Percentiles rank a stretch among this genome's conserved stretches.
These are phyloP conservation scores for Infundibulicybe gibba DNA, from an alignment of 768 basidiomycete genomes.

Conservation along the genomic window DNA sequence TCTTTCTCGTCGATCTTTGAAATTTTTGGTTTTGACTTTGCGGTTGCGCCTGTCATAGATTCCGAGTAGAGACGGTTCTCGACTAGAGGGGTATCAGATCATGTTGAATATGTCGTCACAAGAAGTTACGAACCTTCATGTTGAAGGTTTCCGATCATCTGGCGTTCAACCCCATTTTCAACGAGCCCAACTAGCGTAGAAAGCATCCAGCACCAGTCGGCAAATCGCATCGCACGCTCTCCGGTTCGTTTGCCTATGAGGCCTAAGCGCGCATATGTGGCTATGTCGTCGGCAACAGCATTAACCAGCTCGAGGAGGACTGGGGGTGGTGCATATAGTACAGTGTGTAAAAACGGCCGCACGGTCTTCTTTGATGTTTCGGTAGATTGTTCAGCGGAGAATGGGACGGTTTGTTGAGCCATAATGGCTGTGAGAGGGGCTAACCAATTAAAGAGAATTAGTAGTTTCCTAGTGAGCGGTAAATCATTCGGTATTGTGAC, in stretches of 20 bases:
- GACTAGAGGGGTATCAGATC: conserved; percentile 35
- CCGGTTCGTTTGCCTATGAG: conserved; percentile 63
- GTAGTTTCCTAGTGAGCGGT: conserved; percentile 68
- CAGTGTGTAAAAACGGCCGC: conserved; percentile 67
- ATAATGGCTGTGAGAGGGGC: conserved; percentile 67
- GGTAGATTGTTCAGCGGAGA: conserved; percentile 40
- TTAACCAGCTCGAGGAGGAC: conserved; percentile 76
- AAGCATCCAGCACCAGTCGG: conserved; percentile 87
- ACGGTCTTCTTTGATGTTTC: conserved; percentile 32
- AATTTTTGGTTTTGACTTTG: conserved; percentile 60
- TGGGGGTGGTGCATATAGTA: conserved; percentile 80
- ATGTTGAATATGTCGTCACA: conserved; percentile 1
- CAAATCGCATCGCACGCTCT: conserved; percentile 66
- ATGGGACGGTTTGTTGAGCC: conserved; percentile 67
- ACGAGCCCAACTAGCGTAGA: conserved; percentile 78
- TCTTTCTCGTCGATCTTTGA: conserved; percentile 69
- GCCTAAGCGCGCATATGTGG: conserved; percentile 70
- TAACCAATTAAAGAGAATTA: conserved; percentile 85
- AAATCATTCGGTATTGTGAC: conserved; percentile 37
- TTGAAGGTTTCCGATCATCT: conserved; percentile 61
- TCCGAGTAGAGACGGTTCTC: conserved; percentile 71
- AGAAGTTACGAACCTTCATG: conserved; percentile 48
- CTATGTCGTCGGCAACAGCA: conserved; percentile 73
- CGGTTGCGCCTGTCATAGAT: conserved; percentile 66
- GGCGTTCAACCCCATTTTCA: conserved; percentile 78